Percentiles rank a stretch among this genome's conserved stretches.
Evolutionary conservation across 1,284 basidiomycete species (phyloP).

Genomic region (Ceratorhiza oryzae-sativae): DNA sequence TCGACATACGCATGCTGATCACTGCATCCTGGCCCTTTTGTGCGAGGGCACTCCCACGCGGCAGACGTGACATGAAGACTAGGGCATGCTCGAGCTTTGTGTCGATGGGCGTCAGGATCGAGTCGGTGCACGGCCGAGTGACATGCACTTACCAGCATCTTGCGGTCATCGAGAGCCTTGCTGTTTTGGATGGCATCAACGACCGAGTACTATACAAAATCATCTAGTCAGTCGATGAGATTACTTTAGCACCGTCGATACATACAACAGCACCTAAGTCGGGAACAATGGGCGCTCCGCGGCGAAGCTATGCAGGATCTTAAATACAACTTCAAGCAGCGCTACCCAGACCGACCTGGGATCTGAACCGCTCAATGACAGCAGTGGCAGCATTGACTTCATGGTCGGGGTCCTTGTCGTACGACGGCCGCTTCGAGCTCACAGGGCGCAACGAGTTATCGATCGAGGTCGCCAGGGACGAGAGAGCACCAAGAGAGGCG

Average conservation of each 20-base stretch:
- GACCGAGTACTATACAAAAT: background rate
- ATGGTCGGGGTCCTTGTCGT: constrained; percentile 29
- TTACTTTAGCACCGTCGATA: background rate
- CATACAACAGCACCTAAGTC: constrained; percentile 1
- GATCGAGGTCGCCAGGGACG: constrained; percentile 7
- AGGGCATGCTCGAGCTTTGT: constrained; percentile 78
- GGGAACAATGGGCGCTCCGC: background rate
- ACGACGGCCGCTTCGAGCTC: constrained; percentile 1
- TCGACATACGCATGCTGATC: constrained; percentile 48
- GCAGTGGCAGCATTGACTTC: constrained; percentile 32
- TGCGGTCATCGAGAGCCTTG: constrained; percentile 65
- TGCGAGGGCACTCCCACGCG: constrained; percentile 57
- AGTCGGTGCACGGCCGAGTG: background rate
- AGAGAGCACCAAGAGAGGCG: constrained; percentile 18
- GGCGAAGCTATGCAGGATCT: background rate
- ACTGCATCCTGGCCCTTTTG: constrained; percentile 61
- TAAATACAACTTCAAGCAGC: background rate
- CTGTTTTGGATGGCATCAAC: constrained; percentile 33
- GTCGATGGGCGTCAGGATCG: background rate
- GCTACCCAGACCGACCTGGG: background rate
- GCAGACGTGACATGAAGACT: constrained; percentile 66
- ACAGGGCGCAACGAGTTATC: constrained; percentile 30
- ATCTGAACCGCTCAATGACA: constrained; percentile 12
- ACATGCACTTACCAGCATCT: constrained; percentile 55
- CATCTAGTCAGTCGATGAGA: background rate